Percentiles rank a stretch among this genome's conserved stretches.
Conservation (phyloP, 345 rosid species). For the Kandelia obovata region DNA sequence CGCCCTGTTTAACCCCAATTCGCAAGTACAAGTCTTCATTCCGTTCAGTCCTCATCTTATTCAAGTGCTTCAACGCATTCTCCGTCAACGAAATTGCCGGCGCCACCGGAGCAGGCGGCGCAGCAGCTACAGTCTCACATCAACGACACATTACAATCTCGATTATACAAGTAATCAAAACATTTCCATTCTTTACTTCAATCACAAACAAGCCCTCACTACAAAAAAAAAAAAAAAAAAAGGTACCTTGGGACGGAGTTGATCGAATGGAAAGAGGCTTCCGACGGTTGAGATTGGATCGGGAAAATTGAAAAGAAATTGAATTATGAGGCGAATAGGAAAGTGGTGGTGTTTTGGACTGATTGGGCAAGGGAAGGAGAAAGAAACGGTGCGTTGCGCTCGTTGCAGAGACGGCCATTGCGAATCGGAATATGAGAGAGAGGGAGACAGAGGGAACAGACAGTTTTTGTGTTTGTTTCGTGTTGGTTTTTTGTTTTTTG, state of each 20-base stretch:
- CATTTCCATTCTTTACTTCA: no score
- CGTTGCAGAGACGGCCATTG: slow-evolving; percentile 51
- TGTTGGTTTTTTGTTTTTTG: neutral
- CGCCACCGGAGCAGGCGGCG: slow-evolving; percentile 23
- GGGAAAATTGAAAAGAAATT: slow-evolving; percentile 37
- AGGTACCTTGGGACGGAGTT: slow-evolving; percentile 47
- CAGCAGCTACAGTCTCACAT: slow-evolving; percentile 23
- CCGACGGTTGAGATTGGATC: slow-evolving; percentile 36
- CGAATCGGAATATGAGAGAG: neutral
- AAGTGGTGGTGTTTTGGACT: neutral
- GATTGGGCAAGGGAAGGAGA: slow-evolving; percentile 28
- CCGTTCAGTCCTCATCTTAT: slow-evolving; percentile 69
- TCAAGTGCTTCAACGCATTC: slow-evolving; percentile 71
- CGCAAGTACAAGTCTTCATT: slow-evolving; percentile 78
- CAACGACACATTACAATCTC: neutral
- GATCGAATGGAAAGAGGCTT: slow-evolving; percentile 50
- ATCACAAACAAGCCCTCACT: no score
- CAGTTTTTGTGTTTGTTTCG: neutral
- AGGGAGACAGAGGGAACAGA: neutral
- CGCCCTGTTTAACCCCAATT: slow-evolving; percentile 91
- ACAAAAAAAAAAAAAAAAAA: neutral
- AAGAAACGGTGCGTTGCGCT: slow-evolving; percentile 20
- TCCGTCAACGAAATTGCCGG: slow-evolving; percentile 82
- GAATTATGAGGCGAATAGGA: slow-evolving; percentile 22
- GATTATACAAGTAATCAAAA: neutral